Evolutionary conservation across 2,329 filamentous ascomycete species (phyloP).

Genomic region (Cytospora schulzeri): DNA sequence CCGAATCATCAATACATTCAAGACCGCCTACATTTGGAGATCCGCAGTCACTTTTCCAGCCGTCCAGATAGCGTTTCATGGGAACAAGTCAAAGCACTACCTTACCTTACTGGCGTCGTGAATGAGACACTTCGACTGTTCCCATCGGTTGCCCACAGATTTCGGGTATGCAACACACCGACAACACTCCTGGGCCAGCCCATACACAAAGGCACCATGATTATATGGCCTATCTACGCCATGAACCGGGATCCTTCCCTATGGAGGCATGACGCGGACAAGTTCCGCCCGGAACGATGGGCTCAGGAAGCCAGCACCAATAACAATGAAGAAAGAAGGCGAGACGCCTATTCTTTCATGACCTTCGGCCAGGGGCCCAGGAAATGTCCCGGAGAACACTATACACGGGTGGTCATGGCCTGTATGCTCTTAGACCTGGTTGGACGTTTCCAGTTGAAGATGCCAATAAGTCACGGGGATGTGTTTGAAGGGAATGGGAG

Average conservation of each 20-base stretch:
- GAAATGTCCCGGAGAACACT: background rate
- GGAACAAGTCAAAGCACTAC: background rate
- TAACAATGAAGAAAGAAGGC: background rate
- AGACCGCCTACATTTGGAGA: background rate
- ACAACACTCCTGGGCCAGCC: background rate
- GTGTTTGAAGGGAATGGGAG: background rate
- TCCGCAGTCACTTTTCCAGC: background rate
- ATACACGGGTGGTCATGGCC: background rate
- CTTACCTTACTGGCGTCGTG: background rate
- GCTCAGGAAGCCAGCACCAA: background rate
- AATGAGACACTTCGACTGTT: constrained; percentile 3
- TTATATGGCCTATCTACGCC: background rate
- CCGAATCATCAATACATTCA: background rate
- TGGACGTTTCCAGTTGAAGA: background rate
- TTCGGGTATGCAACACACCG: background rate
- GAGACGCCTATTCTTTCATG: constrained; percentile 5
- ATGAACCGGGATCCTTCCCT: background rate
- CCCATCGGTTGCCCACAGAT: constrained; percentile 8
- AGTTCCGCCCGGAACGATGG: constrained; percentile 1
- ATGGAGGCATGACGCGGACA: background rate
- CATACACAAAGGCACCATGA: background rate
- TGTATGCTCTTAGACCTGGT: background rate
- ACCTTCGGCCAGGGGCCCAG: background rate
- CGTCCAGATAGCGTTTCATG: background rate
- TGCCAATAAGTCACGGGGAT: background rate